Base-by-base conservation (phyloP, 139 green algal genomes). In the Auxenochlorella pyrenoidosa region DNA sequence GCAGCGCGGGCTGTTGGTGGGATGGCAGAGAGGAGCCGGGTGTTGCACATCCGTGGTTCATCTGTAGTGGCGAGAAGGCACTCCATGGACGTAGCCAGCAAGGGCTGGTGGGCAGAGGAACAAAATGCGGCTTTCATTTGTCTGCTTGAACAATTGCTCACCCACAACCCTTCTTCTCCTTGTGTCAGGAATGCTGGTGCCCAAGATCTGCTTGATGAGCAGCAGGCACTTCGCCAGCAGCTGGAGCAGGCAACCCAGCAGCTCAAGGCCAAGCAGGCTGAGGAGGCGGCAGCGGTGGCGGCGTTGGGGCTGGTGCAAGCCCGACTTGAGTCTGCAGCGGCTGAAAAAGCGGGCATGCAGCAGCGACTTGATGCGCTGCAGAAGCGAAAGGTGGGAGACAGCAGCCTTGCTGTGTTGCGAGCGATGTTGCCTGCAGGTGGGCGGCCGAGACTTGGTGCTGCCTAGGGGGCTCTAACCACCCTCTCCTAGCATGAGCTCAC, bases 131-230 rank as follows among this genome's bases (percentile, higher is more conserved):
- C n/a, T n/a, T n/a, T n/a, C n/a, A n/a, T n/a, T n/a, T n/a, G n/a
- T n/a, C n/a, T n/a, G n/a, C n/a, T n/a, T n/a, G n/a, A n/a, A n/a
- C n/a, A n/a, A n/a, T n/a, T n/a, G n/a, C n/a, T n/a, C 22, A 41
- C 12, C 43, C 32, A 13, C 30, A 8, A 2, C 19, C 38, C 16
- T 41, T 30, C 44, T 41, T 15, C 6, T 0, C 19, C 3, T 0
- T 60, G 21, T n/a, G 21, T 24, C 71, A 87, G 59, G 51, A 36
- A 66, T 54, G 32, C 43, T 3, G 75, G 84, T 36, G 38, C 73
- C 4, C 30, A 83, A 3, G 73, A 88, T 30, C 15, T 83, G n/a
- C 13, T 83, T 59, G 75, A 88, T 10, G 58, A 88, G 59, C 84
- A 88, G 40, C 72, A 58, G 4, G 43, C 73, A 1, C 58, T 83